Evolutionary conservation across 306 rosid genomes (phyloP).

Genomic region (Mimosa bimucronata): DNA sequence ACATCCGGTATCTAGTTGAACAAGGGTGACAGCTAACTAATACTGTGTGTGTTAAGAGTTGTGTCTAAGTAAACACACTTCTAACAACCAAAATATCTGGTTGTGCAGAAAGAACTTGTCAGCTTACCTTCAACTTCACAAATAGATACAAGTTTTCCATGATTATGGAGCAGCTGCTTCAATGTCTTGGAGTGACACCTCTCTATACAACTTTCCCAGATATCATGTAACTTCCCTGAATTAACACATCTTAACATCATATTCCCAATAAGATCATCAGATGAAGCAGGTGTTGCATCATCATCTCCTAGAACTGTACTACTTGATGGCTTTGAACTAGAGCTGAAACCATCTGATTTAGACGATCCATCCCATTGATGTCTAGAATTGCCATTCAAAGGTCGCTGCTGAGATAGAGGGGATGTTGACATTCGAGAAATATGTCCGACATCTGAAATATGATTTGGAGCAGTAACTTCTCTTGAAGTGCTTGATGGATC

Average conservation of each 20-base stretch:
- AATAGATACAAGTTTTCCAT: conserved; percentile 93
- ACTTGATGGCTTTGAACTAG: conserved; percentile 57
- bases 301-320: conserved; percentile 58
- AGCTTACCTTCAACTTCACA: conserved; percentile 87
- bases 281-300: conserved; percentile 59
- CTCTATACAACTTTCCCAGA: conserved; percentile 84
- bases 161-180: conserved; percentile 75
- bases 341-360: conserved; percentile 47
- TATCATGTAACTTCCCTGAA: conserved; percentile 66
- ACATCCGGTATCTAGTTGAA: conserved; percentile 7
- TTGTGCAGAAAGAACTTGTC: conserved; percentile 32
- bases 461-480: conserved; percentile 59
- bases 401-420: conserved; percentile 53
- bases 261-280: conserved; percentile 61
- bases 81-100: conserved; percentile 21
- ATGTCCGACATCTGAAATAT: conserved; percentile 59
- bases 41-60: conserved; percentile 3
- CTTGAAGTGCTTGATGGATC: conserved; percentile 85
- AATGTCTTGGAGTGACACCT: conserved; percentile 92
- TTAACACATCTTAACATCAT: conserved; percentile 60
- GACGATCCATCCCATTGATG: conserved; percentile 52
- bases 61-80: conserved; percentile 2
- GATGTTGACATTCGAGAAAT: conserved; percentile 59
- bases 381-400: conserved; percentile 49
- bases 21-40: conserved; percentile 14